Evolutionary conservation across 2,329 filamentous ascomycete genomes (phyloP).

Genomic region (Colletotrichum navitas): DNA sequence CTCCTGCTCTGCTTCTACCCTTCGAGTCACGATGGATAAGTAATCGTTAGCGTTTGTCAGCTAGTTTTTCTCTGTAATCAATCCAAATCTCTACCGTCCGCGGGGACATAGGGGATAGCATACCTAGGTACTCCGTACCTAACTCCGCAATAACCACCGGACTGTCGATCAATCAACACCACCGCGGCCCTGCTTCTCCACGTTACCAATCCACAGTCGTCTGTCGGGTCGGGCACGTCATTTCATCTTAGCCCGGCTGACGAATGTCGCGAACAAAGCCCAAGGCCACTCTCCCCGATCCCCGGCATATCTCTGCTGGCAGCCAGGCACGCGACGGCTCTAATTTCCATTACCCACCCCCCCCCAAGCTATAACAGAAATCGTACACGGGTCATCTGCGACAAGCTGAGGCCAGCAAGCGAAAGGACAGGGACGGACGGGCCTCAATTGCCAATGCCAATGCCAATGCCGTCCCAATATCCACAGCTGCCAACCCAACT

Average conservation of each 20-base stretch:
- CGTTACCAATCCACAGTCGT: conserved; percentile 1
- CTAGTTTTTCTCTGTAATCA: conserved; percentile 34
- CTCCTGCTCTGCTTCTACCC: neutral
- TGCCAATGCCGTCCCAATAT: conserved; percentile 23
- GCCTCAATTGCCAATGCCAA: conserved; percentile 27
- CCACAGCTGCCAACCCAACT: conserved; percentile 28
- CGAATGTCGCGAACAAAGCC: neutral
- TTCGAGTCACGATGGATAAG: conserved; percentile 5
- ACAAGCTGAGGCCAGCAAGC: conserved; percentile 32
- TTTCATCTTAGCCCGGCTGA: conserved; percentile 4
- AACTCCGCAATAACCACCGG: conserved; percentile 37
- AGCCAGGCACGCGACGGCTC: neutral
- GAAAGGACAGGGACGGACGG: conserved; percentile 9
- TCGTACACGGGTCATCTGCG: conserved; percentile 10
- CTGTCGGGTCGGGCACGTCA: conserved; percentile 18
- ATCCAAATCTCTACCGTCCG: conserved; percentile 17
- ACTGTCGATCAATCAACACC: conserved; percentile 16
- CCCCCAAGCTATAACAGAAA: neutral
- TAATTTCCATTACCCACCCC: conserved; percentile 4
- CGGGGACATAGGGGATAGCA: conserved; percentile 27
- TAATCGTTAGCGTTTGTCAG: conserved; percentile 38
- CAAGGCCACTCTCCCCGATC: neutral
- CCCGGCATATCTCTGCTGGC: conserved; percentile 3
- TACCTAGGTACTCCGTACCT: neutral
- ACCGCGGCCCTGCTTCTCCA: conserved; percentile 8